Base-by-base conservation (phyloP, 2,329 filamentous ascomycete species). In the Cladophialophora bantiana region DNA sequence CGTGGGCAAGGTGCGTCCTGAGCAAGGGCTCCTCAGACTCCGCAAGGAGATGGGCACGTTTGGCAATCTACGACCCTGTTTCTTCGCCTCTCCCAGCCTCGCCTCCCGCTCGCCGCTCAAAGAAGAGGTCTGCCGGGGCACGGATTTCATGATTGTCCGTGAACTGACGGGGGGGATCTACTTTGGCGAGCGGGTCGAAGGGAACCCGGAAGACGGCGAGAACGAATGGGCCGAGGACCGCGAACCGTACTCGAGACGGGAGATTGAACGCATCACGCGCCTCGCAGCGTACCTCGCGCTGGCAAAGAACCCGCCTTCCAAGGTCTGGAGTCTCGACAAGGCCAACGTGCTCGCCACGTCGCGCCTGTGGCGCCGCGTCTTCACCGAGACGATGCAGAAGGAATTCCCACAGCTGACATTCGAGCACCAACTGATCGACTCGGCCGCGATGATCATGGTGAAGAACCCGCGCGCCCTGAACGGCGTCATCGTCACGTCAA, bases 391-490 rank as follows among this genome's bases (percentile, higher is more conserved):
- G 66, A 94, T 97, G 85, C 86, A 85, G 73, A 89, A 89, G 72
- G 94, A 97, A 84, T 98, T 96, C 82, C 93, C 94, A 2, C 88
- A 94, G 78, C 81, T 97, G 54, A 87, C 91, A 82, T 82, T 96
- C 52, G 88, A 89, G 71, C 94, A 97, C 79, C 94, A 98, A 78
- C 86, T 98, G 59, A 97, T 98, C 77, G 94, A 98, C 82, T 92
- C 89, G 64, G 94, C 94, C n/a, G 94, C 94, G 71, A 97, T 98
- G 94, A 84, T 97, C 73, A 93, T 98, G 90, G 87, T 98, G 76
- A 97, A 96, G 89, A 94, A 94, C 81, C 94, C 94, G 9, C 85
- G 89, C 10, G 87, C 88, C 26, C 84, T 98, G 61, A 98, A 97
- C 78, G 95, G 94, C 62, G 88, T 98, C 40, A 87, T 98, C 55